These are phyloP conservation scores for Penicillium sp. DNA, from an alignment of 2,329 filamentous ascomycete genomes.

Conservation along the genomic window DNA sequence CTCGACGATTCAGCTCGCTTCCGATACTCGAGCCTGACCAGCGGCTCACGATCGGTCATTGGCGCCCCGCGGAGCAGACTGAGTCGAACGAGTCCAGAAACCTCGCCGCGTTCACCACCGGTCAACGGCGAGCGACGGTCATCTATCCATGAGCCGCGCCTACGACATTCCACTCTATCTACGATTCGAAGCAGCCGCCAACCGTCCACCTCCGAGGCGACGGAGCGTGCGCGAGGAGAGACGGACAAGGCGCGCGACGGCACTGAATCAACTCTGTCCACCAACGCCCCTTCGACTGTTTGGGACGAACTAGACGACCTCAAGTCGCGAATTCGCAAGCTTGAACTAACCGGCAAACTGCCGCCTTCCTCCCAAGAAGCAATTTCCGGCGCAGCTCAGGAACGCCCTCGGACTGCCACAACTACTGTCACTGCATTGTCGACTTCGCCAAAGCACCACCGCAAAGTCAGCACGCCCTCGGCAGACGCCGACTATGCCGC, in stretches of 20 bases:
- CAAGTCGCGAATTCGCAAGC: slow-evolving; percentile 86
- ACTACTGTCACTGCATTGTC: slow-evolving; percentile 91
- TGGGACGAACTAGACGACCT: slow-evolving; percentile 98
- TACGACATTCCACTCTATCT: slow-evolving; percentile 40
- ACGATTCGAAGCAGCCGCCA: slow-evolving; percentile 43
- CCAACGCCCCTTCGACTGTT: slow-evolving; percentile 85
- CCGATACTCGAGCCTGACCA: slow-evolving; percentile 38
- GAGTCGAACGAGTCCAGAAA: slow-evolving; percentile 42
- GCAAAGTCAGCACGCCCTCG: slow-evolving; percentile 52
- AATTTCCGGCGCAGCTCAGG: slow-evolving; percentile 72
- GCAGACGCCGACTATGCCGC: slow-evolving; percentile 43
- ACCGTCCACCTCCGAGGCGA: slow-evolving; percentile 40
- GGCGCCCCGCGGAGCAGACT: slow-evolving; percentile 43
- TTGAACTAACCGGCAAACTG: slow-evolving; percentile 87
- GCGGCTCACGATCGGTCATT: slow-evolving; percentile 42
- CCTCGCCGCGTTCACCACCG: slow-evolving; percentile 37
- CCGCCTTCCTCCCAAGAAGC: slow-evolving; percentile 81
- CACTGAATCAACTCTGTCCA: slow-evolving; percentile 85
- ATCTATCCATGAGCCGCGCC: slow-evolving; percentile 40
- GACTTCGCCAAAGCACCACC: slow-evolving; percentile 77
- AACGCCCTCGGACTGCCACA: slow-evolving; percentile 86
- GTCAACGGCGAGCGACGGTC: slow-evolving; percentile 36
- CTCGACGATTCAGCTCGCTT: slow-evolving; percentile 43
- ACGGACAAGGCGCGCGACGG: slow-evolving; percentile 58
- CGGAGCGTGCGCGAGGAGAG: slow-evolving; percentile 39